A percentile compares a stretch with the other conserved stretches of the same genome.
Evolutionary conservation across 176 grass and related monocot species (phyloP).

Genomic region (Hyparrhenia diplandra): DNA sequence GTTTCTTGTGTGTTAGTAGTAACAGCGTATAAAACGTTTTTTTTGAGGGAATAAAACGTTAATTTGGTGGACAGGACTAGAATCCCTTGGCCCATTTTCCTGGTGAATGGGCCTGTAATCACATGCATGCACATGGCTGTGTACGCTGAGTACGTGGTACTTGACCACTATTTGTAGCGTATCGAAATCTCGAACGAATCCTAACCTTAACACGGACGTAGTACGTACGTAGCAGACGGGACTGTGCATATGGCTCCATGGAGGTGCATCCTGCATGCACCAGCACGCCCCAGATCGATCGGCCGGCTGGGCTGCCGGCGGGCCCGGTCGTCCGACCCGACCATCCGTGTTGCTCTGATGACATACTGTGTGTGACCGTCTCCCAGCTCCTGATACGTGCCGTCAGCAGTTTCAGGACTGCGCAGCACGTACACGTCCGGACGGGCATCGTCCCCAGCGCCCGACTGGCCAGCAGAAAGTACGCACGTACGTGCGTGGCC

Average conservation of each 20-base stretch:
- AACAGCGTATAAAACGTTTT: slow-evolving; percentile 8
- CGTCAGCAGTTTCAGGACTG: background rate
- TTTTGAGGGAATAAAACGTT: too few species aligned
- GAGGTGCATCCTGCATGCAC: background rate
- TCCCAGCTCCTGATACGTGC: background rate
- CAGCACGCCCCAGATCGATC: background rate
- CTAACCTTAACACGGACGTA: background rate
- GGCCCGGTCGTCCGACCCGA: background rate
- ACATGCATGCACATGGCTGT: background rate
- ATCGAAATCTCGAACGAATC: background rate
- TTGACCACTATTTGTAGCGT: background rate
- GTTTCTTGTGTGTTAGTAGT: slow-evolving; percentile 36
- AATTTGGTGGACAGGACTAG: too few species aligned
- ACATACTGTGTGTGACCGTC: background rate
- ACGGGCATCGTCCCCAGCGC: too few species aligned
- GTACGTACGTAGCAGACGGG: background rate
- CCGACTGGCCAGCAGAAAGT: slow-evolving; percentile 1
- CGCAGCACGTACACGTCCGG: background rate
- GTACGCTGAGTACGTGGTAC: background rate
- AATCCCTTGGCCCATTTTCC: background rate
- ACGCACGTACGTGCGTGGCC: slow-evolving; percentile 14
- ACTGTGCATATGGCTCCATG: background rate
- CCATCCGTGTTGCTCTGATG: background rate
- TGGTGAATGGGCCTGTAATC: background rate
- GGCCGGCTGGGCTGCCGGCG: background rate